Evolutionary conservation across 768 basidiomycete genomes (phyloP), one percentile per base, ranked within the genome.

Genomic region (Mycena indigotica): DNA sequence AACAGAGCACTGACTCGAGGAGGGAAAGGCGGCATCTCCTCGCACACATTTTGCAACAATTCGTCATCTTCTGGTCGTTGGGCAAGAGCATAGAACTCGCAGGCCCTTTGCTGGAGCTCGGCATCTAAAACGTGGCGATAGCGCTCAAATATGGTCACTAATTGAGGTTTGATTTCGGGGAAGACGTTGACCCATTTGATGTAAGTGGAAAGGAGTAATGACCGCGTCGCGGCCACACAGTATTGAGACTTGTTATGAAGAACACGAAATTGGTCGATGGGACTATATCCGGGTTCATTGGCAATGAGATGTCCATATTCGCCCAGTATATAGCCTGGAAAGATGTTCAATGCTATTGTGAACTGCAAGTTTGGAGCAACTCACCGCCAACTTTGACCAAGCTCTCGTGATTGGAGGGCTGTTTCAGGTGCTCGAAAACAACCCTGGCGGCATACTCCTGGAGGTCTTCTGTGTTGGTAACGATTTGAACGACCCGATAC

Each of bases 131-230:
- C 93, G 67, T 96, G 93, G n/a, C 94, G 87, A 69, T 97, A 98
- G 16, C 95, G 92, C 66, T 98, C 95, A 65, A 99, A 97, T 65
- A 98, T 93, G 71, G 88, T 91, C 70, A 98, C 66, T 26, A 99
- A 84, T 64, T 98, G 95, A 5, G 88, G 83, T 66, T 95, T 97
- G 75, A 99, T 97, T 72, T 99, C 97, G 19, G 97, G 97, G 73
- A 98, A 99, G 55, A 99, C 92, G 70, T 99, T 99, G 62, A 97
- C 94, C 96, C 96, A 98, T 83, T 99, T 99, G 77, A 98, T 89
- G 70, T 99, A 99, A 1, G 97, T 98, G 12, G 97, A 96, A 30
- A 99, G 80, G 25, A 99, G 84, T 28, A 99, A 80, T 0, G 95
- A 89, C 29, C 96, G 86, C 6, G 97, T 98, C 28, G 95, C 77